Evolutionary conservation across 164 flowering plant genomes (phyloP).

Genomic region (Santalum album): DNA sequence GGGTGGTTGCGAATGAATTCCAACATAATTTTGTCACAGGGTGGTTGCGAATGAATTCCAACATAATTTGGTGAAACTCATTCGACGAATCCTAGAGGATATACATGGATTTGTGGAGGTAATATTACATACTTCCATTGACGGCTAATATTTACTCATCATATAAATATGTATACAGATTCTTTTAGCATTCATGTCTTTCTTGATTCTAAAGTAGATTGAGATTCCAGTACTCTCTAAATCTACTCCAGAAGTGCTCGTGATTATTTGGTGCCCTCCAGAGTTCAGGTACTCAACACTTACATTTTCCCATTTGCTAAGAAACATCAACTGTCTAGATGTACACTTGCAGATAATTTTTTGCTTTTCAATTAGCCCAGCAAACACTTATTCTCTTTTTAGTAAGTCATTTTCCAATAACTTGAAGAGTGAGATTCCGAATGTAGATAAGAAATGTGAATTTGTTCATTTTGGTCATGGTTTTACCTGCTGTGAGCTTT

Average conservation of each 20-base stretch:
- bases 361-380: no score
- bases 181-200: not conserved
- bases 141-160: no score
- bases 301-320: not conserved
- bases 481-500: no score
- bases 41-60: slow-evolving; percentile 61
- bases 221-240: slow-evolving; percentile 91
- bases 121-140: no score
- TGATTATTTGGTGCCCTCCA: slow-evolving; percentile 93
- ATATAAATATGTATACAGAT: no score
- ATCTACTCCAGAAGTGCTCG: slow-evolving; percentile 99
- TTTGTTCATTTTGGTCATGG: no score
- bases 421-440: no score
- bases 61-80: slow-evolving; percentile 69
- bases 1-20: no score
- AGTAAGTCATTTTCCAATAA: no score
- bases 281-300: slow-evolving; percentile 66
- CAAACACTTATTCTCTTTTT: no score
- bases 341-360: no score
- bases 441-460: no score
- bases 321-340: not conserved
- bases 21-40: slow-evolving; percentile 92
- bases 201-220: slow-evolving; percentile 66
- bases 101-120: slow-evolving; percentile 86
- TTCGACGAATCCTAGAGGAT: slow-evolving; percentile 79